Base-by-base conservation (phyloP, 768 basidiomycete genomes). In the Lentinus tigrinus region DNA sequence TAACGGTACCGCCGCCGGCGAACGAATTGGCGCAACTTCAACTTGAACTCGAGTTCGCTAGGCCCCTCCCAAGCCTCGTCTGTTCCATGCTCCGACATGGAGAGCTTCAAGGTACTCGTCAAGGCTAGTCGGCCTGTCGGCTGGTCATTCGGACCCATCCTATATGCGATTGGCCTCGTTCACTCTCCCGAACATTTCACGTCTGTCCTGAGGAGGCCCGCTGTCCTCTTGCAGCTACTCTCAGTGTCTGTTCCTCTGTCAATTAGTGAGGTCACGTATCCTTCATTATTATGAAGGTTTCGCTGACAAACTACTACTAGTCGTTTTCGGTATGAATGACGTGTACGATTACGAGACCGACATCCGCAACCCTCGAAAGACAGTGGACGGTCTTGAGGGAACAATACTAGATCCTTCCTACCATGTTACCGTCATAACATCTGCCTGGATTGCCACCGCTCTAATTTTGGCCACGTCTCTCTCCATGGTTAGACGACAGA, bases 241-340 rank as follows among this genome's bases (percentile, higher is more conserved):
- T 54, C 58, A 1, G 28, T 59, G 8, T 59, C 58, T 8, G 42
- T 54, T n/a, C 58, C 58, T 3, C 47, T 59, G 4, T 46, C 52
- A 13, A 24, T 54, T 2, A 34, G 58, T 54, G 17, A 13, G 58
- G 26, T 10, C 23, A 6, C 2, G 27, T 19, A 16, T 16, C 19
- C 16, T 13, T 39, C 36, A 21, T 17, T 16, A 5, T 31, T 3
- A 27, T 40, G 36, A 16, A 23, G 28, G 10, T 17, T n/a, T 11
- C 14, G 6, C 19, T 0, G 26, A n/a, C 13, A 2, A 19, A 13
- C 34, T 19, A 16, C 9, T 24, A 42, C 13, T 13, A 59, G 58
- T 59, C 10, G 52, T 59, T 1, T 59, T 59, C 16, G 58, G 58
- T 26, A 52, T 59, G 1, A 59, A 59, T 47, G 58, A 59, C 40